Percentiles rank a stretch among this genome's conserved stretches.
Conservation (phyloP, 1,284 basidiomycete genomes). For the Marasmius fiardii region DNA sequence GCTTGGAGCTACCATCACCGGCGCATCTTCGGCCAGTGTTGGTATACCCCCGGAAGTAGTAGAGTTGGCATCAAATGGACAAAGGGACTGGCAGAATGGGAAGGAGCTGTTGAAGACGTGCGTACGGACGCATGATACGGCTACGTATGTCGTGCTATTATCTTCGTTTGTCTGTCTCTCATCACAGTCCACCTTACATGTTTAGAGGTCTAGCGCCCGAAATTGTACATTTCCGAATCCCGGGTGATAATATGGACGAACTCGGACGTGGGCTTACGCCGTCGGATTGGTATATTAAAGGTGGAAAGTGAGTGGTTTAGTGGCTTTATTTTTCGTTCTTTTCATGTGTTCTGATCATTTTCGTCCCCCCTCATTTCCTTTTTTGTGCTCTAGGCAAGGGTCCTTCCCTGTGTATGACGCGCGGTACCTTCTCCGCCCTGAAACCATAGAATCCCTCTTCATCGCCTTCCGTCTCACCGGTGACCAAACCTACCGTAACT, state of each 20-base stretch:
- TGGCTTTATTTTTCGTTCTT: no score
- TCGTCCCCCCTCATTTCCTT: conserved; percentile 1
- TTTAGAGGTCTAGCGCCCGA: conserved; percentile 78
- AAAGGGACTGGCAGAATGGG: conserved; percentile 82
- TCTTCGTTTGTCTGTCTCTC: neutral
- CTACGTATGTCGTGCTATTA: conserved; percentile 58
- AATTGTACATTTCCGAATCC: conserved; percentile 74
- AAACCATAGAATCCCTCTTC: conserved; percentile 79
- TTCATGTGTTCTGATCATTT: conserved; percentile 21
- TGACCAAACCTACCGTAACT: conserved; percentile 62
- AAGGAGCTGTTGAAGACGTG: conserved; percentile 84
- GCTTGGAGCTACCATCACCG: conserved; percentile 80
- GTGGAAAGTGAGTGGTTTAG: conserved; percentile 39
- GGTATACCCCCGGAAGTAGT: conserved; percentile 58
- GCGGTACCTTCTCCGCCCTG: conserved; percentile 85
- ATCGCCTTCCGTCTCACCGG: conserved; percentile 68
- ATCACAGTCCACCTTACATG: neutral
- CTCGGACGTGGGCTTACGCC: conserved; percentile 26
- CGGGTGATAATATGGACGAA: conserved; percentile 47
- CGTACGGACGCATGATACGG: conserved; percentile 83
- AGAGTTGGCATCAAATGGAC: conserved; percentile 53
- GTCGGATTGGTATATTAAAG: conserved; percentile 89
- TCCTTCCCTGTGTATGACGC: conserved; percentile 69
- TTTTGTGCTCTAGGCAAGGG: conserved; percentile 35
- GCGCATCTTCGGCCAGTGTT: conserved; percentile 42